phyloP scores from a whole-genome alignment of 2,329 filamentous ascomycete species.

The Coniochaeta prunicola region DNA sequence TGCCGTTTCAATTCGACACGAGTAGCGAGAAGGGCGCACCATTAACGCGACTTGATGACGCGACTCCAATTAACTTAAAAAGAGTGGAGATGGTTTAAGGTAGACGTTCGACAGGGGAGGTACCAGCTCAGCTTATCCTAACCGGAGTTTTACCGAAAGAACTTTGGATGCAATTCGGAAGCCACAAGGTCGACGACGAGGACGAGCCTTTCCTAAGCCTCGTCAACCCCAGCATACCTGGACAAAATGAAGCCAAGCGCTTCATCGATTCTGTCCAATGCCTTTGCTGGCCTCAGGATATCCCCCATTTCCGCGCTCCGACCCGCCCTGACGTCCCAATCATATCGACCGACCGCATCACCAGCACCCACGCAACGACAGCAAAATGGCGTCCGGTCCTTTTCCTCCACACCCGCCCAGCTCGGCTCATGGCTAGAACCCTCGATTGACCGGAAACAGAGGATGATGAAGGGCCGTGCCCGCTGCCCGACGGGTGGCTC shows the following conservation, averaged over 20 bases:
- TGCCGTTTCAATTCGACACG: not conserved
- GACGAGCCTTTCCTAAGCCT: not conserved
- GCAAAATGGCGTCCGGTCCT: constrained; percentile 46
- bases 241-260: constrained; percentile 35
- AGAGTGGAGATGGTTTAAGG: not conserved
- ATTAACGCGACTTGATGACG: not conserved
- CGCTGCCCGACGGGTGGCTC: constrained; percentile 87
- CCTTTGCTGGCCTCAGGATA: constrained; percentile 43
- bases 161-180: not conserved
- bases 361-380: constrained; percentile 21
- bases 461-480: constrained; percentile 86
- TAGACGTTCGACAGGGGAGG: not conserved
- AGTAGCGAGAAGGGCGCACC: not conserved
- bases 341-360: constrained; percentile 22
- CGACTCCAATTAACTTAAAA: not conserved
- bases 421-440: constrained; percentile 77
- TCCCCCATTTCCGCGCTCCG: constrained; percentile 30
- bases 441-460: constrained; percentile 65
- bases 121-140: not conserved
- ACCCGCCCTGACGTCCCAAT: constrained; percentile 23
- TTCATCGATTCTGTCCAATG: constrained; percentile 38
- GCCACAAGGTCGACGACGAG: not conserved
- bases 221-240: constrained; percentile 1
- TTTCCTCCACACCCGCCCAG: constrained; percentile 60
- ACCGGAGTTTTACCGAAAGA: constrained; percentile 5